Base-by-base conservation (phyloP, 495 filamentous ascomycete genomes). In the Penicillium flavigenum region DNA sequence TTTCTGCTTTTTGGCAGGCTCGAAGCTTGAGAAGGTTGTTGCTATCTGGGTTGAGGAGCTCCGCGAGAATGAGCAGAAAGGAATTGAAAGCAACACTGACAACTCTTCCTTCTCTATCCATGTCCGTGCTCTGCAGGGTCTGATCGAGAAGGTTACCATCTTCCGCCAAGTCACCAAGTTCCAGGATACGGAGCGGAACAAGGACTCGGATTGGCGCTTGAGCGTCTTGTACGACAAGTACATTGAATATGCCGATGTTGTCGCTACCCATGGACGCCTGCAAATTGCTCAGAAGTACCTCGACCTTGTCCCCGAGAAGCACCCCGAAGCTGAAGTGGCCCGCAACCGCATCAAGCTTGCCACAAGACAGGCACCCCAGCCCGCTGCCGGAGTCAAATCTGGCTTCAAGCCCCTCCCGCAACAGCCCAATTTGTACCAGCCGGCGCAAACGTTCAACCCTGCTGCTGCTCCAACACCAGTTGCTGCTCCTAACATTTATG, bases 81-180 rank as follows among this genome's bases (percentile, higher is more conserved):
- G 83, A 34, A 77, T 92, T 60, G 79, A 90, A 57, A 79, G 86
- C 44, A 77, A 81, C 11, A 73, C 78, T 49, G 83, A 85, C 52
- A 88, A 89, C 61, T 90, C 89, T 19, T 86, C 82, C 55, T 99
- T 97, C 76, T 95, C 93, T 6, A 83, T 98, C 47, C 95, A 98
- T 61, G 94, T 92, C 48, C 84, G 85, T 54, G 87, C 88, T 43
- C 75, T 99, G 53, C 95, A 98, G 64, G 84, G 87, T 49, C 89
- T 99, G 70, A 94, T 99, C 57, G 94, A 99, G 76, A 99, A 98
- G 77, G 94, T 99, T 48, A 96, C 92, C 2, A 86, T 99, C 41
- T 98, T 99, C 84, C 88, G 94, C 49, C 82, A 96, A 64, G 92
- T 94, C 43, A 92, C 90, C 51, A 92, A 93, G 62, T 99, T 96